Conservation (phyloP, 805 yeast genomes). For the Pichia thaimueangensis region DNA sequence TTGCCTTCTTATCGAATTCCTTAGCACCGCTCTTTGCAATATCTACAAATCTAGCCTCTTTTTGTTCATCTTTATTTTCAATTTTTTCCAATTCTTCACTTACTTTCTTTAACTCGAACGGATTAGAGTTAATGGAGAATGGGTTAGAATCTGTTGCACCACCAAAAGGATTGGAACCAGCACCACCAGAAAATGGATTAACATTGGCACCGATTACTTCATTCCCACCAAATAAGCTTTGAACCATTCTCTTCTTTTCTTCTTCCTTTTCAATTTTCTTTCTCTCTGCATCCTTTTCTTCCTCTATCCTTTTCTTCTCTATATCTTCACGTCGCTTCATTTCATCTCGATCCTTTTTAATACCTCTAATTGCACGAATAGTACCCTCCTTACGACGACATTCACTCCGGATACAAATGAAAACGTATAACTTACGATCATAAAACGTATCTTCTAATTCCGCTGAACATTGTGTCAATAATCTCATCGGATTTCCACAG, state of each 20-base stretch:
- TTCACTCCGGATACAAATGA: slow-evolving; percentile 56
- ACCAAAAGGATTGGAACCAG: slow-evolving; percentile 31
- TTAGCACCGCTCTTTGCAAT: background rate
- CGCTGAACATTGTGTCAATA: slow-evolving; percentile 74
- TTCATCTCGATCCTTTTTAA: slow-evolving; percentile 50
- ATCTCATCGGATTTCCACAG: slow-evolving; percentile 57
- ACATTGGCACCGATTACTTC: slow-evolving; percentile 20
- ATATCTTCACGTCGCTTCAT: slow-evolving; percentile 38
- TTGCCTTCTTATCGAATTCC: background rate
- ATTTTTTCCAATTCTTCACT: background rate
- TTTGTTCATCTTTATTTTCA: background rate
- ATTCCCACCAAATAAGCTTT: slow-evolving; percentile 23
- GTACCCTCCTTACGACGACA: slow-evolving; percentile 71
- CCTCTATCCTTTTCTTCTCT: slow-evolving; percentile 36
- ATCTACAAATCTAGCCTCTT: slow-evolving; percentile 6
- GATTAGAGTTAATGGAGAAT: slow-evolving; percentile 16
- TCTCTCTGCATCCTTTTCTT: slow-evolving; percentile 37
- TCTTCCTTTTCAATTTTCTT: slow-evolving; percentile 38
- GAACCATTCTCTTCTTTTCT: slow-evolving; percentile 32
- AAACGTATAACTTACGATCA: slow-evolving; percentile 76
- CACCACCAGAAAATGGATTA: slow-evolving; percentile 25
- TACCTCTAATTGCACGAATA: slow-evolving; percentile 71
- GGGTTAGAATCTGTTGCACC: slow-evolving; percentile 18
- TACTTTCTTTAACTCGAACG: slow-evolving; percentile 17
- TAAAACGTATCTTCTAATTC: slow-evolving; percentile 67